Evolutionary conservation across 208 protist species (phyloP).

Genomic region (Leptomonas pyrrhocoris): DNA sequence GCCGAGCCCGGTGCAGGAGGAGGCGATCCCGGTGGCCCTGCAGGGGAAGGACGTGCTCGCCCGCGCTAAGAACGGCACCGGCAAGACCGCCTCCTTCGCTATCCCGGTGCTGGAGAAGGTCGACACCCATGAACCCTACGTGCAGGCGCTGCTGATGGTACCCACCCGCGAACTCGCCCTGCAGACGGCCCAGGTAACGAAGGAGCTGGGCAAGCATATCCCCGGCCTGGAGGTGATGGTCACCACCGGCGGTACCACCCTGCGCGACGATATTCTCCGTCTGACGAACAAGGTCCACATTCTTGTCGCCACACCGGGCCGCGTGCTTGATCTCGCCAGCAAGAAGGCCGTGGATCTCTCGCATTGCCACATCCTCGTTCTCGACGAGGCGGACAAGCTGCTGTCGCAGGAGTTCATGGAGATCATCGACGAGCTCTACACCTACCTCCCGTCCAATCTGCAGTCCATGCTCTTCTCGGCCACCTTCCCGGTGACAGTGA

Average conservation of each 20-base stretch:
- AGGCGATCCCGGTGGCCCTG: constrained; percentile 97
- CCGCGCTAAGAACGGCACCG: constrained; percentile 99
- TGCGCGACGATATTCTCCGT: constrained; percentile 98
- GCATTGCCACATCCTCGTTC: constrained; percentile 94
- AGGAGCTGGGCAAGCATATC: constrained; percentile 98
- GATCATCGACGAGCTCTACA: constrained; percentile 95
- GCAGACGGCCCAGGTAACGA: constrained; percentile 98
- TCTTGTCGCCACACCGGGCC: constrained; percentile 99
- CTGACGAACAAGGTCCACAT: constrained; percentile 97
- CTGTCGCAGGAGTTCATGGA: constrained; percentile 97
- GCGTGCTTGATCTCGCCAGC: constrained; percentile 97
- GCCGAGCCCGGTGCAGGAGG: constrained; percentile 98
- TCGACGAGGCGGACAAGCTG: constrained; percentile 99
- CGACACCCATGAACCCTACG: constrained; percentile 87
- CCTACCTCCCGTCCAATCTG: constrained; percentile 82
- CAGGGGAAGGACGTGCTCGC: constrained; percentile 97
- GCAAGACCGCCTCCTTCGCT: constrained; percentile 99
- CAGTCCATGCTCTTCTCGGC: constrained; percentile 99
- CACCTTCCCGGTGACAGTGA: constrained; percentile 97
- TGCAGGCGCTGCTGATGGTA: constrained; percentile 98
- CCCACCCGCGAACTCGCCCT: constrained; percentile 98
- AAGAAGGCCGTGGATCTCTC: constrained; percentile 95
- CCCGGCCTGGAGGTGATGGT: constrained; percentile 95
- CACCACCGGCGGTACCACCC: constrained; percentile 97
- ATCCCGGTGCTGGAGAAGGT: constrained; percentile 98